A percentile compares a stretch with the other conserved stretches of the same genome.
phyloP scores from a whole-genome alignment of 2,329 filamentous ascomycete species.

The Trichoderma harzianum region DNA sequence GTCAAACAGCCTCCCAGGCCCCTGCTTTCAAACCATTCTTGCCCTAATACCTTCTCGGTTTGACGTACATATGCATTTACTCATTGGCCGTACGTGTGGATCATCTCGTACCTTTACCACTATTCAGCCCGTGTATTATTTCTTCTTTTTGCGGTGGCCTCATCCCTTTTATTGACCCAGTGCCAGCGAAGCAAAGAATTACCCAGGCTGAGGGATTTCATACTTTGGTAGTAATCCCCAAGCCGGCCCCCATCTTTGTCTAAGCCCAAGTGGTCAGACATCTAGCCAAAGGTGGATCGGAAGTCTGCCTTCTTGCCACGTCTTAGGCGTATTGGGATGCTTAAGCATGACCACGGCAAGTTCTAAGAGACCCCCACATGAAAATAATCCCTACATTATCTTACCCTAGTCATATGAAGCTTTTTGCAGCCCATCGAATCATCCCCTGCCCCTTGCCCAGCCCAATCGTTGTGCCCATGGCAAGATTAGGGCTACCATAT shows the following conservation, averaged over 20 bases:
- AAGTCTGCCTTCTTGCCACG: neutral
- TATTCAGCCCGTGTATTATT: neutral
- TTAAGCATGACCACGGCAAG: neutral
- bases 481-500: conserved; percentile 3
- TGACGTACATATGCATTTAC: neutral
- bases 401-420: neutral
- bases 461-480: neutral
- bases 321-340: neutral
- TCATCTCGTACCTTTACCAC: neutral
- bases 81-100: neutral
- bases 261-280: neutral
- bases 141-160: neutral
- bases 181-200: neutral
- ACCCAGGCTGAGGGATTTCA: neutral
- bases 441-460: neutral
- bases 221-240: neutral
- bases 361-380: neutral
- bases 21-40: neutral
- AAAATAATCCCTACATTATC: neutral
- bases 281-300: neutral
- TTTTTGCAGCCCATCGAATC: neutral
- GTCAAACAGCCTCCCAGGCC: neutral
- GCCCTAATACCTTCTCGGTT: neutral
- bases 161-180: neutral
- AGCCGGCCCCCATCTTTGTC: neutral